These are phyloP conservation scores for Elsinoe australis DNA, from an alignment of 2,329 filamentous ascomycete species.

Conservation along the genomic window DNA sequence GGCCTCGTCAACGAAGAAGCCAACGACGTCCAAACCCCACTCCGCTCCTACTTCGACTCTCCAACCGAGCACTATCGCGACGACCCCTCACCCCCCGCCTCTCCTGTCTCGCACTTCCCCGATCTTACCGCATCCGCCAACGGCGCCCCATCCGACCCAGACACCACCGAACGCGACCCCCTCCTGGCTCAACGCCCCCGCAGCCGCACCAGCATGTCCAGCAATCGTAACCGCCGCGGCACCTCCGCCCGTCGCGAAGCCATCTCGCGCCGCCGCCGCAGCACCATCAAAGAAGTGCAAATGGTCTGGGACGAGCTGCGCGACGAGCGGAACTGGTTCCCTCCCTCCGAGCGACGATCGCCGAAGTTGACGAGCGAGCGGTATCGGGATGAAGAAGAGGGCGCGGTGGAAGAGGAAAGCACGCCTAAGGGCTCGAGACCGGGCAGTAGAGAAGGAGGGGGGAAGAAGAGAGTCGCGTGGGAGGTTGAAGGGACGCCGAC, in stretches of 20 bases:
- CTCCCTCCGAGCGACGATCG: conserved; percentile 26
- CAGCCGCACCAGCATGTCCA: conserved; percentile 13
- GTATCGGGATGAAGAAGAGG: conserved; percentile 7
- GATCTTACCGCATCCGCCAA: conserved; percentile 13
- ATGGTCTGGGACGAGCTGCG: conserved; percentile 87
- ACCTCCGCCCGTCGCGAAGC: conserved; percentile 16
- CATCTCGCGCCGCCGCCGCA: conserved; percentile 28
- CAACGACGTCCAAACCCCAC: conserved; percentile 16
- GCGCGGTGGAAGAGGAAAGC: not conserved
- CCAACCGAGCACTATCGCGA: conserved; percentile 16
- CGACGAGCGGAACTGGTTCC: conserved; percentile 42
- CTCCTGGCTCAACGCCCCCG: conserved; percentile 19
- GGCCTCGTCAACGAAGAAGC: conserved; percentile 64
- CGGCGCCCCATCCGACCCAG: conserved; percentile 17
- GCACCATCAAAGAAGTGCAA: conserved; percentile 53
- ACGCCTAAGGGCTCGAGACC: not conserved
- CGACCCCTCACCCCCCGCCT: conserved; percentile 20
- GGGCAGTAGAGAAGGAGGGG: too few species aligned
- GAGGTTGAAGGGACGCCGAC: not conserved
- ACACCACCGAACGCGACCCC: conserved; percentile 18
- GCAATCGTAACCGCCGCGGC: not conserved
- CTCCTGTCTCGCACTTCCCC: conserved; percentile 19
- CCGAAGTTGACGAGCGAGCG: not conserved
- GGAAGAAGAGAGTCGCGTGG: too few species aligned
- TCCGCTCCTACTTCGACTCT: conserved; percentile 13